Conservation (phyloP, 148 eudicot genomes). For the Rhododendron henanense region DNA sequence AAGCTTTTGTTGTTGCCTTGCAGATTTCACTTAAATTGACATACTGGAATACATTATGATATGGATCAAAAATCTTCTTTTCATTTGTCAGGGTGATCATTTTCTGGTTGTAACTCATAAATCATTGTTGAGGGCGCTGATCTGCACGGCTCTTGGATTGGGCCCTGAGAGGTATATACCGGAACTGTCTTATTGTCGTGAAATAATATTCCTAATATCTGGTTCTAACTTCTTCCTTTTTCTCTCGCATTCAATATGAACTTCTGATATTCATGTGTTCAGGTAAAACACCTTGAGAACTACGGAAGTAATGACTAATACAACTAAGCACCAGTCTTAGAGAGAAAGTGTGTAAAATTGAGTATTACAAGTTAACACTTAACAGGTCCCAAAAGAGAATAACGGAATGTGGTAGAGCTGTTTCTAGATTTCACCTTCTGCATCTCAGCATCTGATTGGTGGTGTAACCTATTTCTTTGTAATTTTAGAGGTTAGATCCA, state of each 20-base stretch:
- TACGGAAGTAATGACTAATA: neutral
- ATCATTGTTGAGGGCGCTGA: conserved; percentile 59
- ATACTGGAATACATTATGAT: neutral
- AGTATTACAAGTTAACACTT: neutral
- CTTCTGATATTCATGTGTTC: neutral
- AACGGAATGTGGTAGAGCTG: neutral
- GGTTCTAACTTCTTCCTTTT: neutral
- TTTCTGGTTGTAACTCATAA: conserved; percentile 75
- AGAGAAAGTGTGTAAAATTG: neutral
- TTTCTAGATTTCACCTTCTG: neutral
- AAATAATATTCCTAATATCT: neutral
- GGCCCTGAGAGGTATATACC: conserved; percentile 56
- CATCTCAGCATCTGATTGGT: neutral
- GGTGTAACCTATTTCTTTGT: neutral
- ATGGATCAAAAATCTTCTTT: neutral
- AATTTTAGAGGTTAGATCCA: neutral
- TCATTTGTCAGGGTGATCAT: conserved; percentile 41
- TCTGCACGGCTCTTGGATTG: conserved; percentile 72
- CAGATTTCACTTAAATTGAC: neutral
- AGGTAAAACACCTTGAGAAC: neutral
- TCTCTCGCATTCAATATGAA: neutral
- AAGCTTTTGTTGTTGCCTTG: conserved; percentile 18
- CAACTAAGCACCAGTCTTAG: neutral
- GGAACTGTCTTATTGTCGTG: neutral
- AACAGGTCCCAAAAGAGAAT: neutral